phyloP scores from a whole-genome alignment of 2,329 filamentous ascomycete species.

The Pyrenochaeta sp. region DNA sequence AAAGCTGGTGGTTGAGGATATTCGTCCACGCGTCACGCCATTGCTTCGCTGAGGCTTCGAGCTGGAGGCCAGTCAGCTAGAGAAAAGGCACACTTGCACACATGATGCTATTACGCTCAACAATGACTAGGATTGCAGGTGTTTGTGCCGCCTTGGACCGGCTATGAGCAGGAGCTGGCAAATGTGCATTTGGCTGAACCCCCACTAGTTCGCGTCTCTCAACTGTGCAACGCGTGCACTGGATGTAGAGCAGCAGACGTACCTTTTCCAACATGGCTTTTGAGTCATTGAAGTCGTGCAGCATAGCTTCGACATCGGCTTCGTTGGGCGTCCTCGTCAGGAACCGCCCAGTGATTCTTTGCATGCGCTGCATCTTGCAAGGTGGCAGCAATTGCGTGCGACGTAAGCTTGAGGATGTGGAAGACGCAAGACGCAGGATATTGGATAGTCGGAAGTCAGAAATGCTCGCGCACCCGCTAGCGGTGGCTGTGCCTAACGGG shows the following conservation, averaged over 20 bases:
- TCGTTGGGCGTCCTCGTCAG: conserved; percentile 77
- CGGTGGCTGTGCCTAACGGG: conserved; percentile 30
- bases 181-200: conserved; percentile 9
- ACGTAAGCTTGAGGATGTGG: conserved; percentile 11
- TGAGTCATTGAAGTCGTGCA: conserved; percentile 82
- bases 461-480: conserved; percentile 17
- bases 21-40: conserved; percentile 83
- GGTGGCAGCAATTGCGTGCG: conserved; percentile 26
- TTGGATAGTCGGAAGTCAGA: conserved; percentile 3
- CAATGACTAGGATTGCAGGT: neutral
- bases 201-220: conserved; percentile 28
- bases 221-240: neutral
- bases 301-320: conserved; percentile 75
- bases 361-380: conserved; percentile 72
- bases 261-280: conserved; percentile 78
- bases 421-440: conserved; percentile 1
- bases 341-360: conserved; percentile 77
- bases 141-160: neutral
- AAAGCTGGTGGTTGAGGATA: conserved; percentile 73
- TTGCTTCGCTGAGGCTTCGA: conserved; percentile 76
- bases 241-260: conserved; percentile 35
- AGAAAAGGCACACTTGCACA: neutral
- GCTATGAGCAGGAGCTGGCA: neutral
- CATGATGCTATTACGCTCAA: neutral
- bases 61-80: conserved; percentile 55